A percentile compares a stretch with the other conserved stretches of the same genome.
phyloP scores from a whole-genome alignment of 345 rosid species.

The Trapa incisa region DNA sequence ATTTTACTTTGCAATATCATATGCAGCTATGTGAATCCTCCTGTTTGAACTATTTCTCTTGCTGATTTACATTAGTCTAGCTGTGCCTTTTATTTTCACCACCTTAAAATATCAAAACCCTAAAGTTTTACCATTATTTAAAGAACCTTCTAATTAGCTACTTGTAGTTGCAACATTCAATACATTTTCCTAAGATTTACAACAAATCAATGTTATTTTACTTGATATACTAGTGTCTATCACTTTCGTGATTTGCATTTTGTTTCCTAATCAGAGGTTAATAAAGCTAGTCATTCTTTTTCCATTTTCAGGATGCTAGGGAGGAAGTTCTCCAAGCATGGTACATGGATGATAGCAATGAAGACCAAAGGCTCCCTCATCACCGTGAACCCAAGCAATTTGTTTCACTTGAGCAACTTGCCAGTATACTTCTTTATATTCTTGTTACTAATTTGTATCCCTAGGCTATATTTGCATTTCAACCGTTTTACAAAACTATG shows the following conservation, averaged over 20 bases:
- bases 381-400: slow-evolving; percentile 73
- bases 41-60: background rate
- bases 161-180: background rate
- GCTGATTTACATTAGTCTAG: background rate
- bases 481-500: background rate
- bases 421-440: slow-evolving; percentile 24
- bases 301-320: slow-evolving; percentile 29
- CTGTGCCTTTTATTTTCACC: background rate
- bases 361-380: slow-evolving; percentile 88
- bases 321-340: slow-evolving; percentile 85
- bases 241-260: background rate
- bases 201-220: background rate
- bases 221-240: background rate
- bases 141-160: background rate
- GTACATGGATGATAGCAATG: slow-evolving; percentile 81
- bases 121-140: background rate
- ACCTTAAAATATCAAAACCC: background rate
- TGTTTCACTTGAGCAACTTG: slow-evolving; percentile 63
- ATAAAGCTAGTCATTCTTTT: background rate
- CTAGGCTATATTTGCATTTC: background rate
- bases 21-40: background rate
- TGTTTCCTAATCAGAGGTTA: background rate
- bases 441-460: background rate
- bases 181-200: background rate
- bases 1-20: background rate